Evolutionary conservation across 1,284 basidiomycete species (phyloP).

Genomic region (Meira nashicola): DNA sequence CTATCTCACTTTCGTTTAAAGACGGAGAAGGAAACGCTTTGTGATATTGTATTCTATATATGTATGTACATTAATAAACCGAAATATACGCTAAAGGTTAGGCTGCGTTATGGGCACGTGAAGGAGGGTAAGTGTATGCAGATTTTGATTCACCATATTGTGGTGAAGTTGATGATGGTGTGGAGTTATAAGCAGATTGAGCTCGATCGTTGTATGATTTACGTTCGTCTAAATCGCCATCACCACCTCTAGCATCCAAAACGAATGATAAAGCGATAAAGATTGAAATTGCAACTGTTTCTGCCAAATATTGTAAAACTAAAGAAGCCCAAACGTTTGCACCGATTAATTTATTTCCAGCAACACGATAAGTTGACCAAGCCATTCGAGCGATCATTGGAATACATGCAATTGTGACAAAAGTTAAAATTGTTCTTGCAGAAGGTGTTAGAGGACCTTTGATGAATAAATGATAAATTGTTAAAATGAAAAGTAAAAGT

Average conservation of each 20-base stretch:
- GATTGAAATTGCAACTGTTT: background rate
- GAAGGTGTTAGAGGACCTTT: background rate
- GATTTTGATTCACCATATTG: background rate
- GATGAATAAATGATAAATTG: background rate
- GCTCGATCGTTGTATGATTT: background rate
- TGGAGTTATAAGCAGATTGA: background rate
- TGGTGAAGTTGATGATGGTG: background rate
- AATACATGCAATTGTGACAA: background rate
- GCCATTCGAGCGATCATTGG: background rate
- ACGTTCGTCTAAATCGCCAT: background rate
- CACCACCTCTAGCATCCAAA: background rate
- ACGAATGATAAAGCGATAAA: background rate
- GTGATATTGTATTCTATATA: too few relatives aligned
- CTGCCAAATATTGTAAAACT: conserved; percentile 1
- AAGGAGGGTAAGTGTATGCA: background rate
- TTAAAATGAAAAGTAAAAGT: background rate
- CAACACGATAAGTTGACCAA: conserved; percentile 1
- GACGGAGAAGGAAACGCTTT: too few relatives aligned
- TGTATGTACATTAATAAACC: too few relatives aligned
- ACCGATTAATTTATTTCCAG: background rate
- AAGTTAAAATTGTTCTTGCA: background rate
- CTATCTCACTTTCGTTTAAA: too few relatives aligned
- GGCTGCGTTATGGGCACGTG: background rate
- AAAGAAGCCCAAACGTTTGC: background rate
- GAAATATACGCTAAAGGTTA: background rate